A percentile compares a stretch with the other conserved stretches of the same genome.
Conservation (phyloP, 441 rosid species). For the Croton setiger region DNA sequence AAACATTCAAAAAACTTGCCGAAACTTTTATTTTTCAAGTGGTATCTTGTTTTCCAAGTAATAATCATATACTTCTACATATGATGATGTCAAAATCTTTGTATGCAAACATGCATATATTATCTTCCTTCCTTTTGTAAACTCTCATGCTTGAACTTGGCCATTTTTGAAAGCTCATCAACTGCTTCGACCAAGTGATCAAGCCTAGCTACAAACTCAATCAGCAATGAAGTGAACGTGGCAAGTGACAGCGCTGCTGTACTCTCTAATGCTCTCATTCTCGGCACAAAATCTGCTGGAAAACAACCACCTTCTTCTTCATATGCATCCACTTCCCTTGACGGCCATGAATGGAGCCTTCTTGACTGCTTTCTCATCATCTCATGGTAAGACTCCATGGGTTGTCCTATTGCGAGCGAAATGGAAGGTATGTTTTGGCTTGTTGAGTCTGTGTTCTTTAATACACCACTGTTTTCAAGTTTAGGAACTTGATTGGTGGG, state of each 20-base stretch:
- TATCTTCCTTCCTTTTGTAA: constrained; percentile 16
- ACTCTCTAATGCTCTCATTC: constrained; percentile 56
- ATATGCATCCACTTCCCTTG: constrained; percentile 45
- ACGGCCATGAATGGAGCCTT: constrained; percentile 54
- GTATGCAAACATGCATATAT: not conserved
- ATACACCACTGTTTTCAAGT: constrained; percentile 20
- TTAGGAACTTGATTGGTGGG: constrained; percentile 21
- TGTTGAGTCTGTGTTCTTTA: constrained; percentile 7
- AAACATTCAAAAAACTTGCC: no score
- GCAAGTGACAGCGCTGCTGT: constrained; percentile 55
- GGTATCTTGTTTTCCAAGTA: no score
- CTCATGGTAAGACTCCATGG: constrained; percentile 47
- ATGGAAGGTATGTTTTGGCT: constrained; percentile 18
- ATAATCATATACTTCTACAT: constrained; percentile 3
- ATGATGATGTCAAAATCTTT: constrained; percentile 10
- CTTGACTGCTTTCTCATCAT: constrained; percentile 57
- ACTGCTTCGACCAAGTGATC: constrained; percentile 66
- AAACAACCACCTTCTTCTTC: constrained; percentile 43
- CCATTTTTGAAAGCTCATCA: constrained; percentile 49
- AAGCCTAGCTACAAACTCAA: constrained; percentile 66
- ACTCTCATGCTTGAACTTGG: constrained; percentile 44
- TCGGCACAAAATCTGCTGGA: constrained; percentile 27
- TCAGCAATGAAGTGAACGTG: constrained; percentile 56
- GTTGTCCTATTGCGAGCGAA: constrained; percentile 19
- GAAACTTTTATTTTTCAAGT: no score